These are phyloP conservation scores for Dissophora globulifera DNA, from an alignment of 192 early-diverging fungal species.

Conservation along the genomic window DNA sequence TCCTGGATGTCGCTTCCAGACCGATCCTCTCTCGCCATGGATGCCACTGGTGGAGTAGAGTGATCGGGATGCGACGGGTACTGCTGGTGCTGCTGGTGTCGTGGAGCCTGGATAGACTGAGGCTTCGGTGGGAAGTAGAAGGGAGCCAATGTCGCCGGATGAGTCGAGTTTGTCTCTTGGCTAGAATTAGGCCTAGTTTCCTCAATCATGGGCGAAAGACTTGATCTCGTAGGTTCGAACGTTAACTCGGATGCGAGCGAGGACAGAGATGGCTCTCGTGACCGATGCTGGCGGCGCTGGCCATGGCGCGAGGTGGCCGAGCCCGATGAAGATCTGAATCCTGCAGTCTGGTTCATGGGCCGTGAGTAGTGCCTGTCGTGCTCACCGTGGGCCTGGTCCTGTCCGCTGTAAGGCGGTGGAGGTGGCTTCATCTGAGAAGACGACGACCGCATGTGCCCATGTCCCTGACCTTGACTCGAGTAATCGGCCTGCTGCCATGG, in stretches of 20 bases:
- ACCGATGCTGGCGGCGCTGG: conserved; percentile 39
- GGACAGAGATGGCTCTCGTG: conserved; percentile 42
- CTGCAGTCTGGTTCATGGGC: neutral
- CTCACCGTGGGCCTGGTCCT: conserved; percentile 7
- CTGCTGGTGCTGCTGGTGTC: neutral
- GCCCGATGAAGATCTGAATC: neutral
- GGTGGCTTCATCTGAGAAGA: conserved; percentile 37
- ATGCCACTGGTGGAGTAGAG: conserved; percentile 25
- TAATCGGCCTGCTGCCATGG: conserved; percentile 30
- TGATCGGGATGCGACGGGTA: neutral
- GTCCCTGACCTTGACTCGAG: neutral
- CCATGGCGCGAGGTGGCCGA: conserved; percentile 3
- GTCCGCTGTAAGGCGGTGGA: conserved; percentile 44
- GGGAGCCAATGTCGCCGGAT: conserved; percentile 27
- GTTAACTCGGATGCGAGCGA: conserved; percentile 40
- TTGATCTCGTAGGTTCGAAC: conserved; percentile 36
- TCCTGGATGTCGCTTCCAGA: conserved; percentile 1
- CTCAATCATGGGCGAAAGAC: conserved; percentile 43
- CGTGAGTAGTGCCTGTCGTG: neutral
- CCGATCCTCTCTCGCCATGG: conserved; percentile 12
- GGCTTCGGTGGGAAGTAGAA: conserved; percentile 39
- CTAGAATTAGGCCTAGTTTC: no score
- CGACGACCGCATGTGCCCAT: neutral
- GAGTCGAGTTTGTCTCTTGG: no score
- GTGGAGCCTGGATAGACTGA: conserved; percentile 8